phyloP scores from a whole-genome alignment of 2,329 filamentous ascomycete genomes.

The Fusarium multiceps region DNA sequence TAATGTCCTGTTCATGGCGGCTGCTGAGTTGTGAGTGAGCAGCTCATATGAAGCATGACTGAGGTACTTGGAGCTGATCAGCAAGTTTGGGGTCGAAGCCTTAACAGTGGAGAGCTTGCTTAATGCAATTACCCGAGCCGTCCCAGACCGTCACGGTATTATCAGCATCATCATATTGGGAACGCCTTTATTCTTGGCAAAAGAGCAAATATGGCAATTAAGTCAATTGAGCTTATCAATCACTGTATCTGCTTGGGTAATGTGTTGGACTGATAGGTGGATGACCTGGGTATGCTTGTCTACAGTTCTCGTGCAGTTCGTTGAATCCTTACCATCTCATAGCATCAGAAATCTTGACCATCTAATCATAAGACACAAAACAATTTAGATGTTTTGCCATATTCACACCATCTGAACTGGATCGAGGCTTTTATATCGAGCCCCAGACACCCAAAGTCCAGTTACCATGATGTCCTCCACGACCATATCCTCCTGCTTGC shows the following conservation, averaged over 20 bases:
- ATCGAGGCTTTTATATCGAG: slow-evolving; percentile 51
- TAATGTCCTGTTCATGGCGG: slow-evolving; percentile 49
- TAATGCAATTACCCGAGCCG: slow-evolving; percentile 50
- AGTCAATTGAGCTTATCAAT: not conserved
- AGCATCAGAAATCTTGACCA: not conserved
- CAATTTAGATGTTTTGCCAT: not conserved
- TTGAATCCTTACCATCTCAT: not conserved
- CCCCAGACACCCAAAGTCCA: slow-evolving; percentile 75
- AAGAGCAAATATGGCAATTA: slow-evolving; percentile 3
- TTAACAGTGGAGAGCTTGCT: slow-evolving; percentile 36
- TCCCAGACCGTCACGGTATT: slow-evolving; percentile 26
- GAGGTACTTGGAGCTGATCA: slow-evolving; percentile 16
- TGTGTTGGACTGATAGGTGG: slow-evolving; percentile 28
- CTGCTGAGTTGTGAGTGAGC: slow-evolving; percentile 34
- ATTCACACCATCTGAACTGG: slow-evolving; percentile 9
- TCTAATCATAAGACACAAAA: not conserved
- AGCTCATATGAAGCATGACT: slow-evolving; percentile 37
- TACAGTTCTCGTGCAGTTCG: not conserved
- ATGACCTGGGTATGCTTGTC: slow-evolving; percentile 1
- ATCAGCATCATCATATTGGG: slow-evolving; percentile 5
- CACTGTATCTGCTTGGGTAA: not conserved
- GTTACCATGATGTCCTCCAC: slow-evolving; percentile 56
- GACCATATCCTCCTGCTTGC: slow-evolving; percentile 63
- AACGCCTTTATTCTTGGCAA: slow-evolving; percentile 6
- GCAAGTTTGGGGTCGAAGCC: slow-evolving; percentile 27